Percentiles rank a stretch among this genome's conserved stretches.
phyloP scores from a whole-genome alignment of 2,329 filamentous ascomycete species.

The Aspergillus brunneoviolaceus region DNA sequence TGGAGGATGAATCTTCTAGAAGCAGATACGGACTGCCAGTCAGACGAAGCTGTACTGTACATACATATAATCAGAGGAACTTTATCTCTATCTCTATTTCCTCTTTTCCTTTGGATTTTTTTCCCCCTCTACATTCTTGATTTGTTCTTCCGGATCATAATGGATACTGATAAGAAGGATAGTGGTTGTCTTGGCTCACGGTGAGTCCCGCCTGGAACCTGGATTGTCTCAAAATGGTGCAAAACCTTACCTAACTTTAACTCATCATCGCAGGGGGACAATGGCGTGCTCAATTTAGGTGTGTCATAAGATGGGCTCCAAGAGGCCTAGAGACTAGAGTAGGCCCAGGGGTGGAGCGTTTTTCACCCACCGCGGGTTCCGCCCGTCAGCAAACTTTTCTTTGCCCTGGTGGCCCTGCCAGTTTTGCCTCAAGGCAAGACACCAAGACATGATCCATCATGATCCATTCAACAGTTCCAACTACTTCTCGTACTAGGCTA shows the following conservation, averaged over 20 bases:
- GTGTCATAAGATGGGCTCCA: slow-evolving; percentile 21
- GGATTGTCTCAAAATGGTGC: background rate
- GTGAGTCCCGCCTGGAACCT: background rate
- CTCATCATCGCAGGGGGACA: slow-evolving; percentile 4
- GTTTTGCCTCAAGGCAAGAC: background rate
- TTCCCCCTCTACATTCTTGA: no score
- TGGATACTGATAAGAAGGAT: background rate
- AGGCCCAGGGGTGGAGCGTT: slow-evolving; percentile 7
- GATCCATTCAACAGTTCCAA: no score
- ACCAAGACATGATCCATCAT: background rate
- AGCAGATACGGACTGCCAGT: slow-evolving; percentile 20
- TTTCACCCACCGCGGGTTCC: slow-evolving; percentile 10
- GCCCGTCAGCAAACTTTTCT: slow-evolving; percentile 3
- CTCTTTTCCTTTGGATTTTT: background rate
- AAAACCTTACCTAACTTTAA: slow-evolving; percentile 9
- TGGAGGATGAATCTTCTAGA: slow-evolving; percentile 11
- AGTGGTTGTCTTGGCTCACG: background rate
- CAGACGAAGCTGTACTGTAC: slow-evolving; percentile 24
- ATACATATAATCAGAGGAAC: slow-evolving; percentile 22
- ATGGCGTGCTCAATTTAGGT: slow-evolving; percentile 32
- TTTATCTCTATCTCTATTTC: slow-evolving; percentile 3
- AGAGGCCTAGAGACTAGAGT: slow-evolving; percentile 7
- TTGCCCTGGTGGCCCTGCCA: background rate
- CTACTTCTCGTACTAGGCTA: background rate
- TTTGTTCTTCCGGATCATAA: background rate